These are phyloP conservation scores for Amanita muscaria DNA, from an alignment of 768 basidiomycete genomes.

Conservation along the genomic window DNA sequence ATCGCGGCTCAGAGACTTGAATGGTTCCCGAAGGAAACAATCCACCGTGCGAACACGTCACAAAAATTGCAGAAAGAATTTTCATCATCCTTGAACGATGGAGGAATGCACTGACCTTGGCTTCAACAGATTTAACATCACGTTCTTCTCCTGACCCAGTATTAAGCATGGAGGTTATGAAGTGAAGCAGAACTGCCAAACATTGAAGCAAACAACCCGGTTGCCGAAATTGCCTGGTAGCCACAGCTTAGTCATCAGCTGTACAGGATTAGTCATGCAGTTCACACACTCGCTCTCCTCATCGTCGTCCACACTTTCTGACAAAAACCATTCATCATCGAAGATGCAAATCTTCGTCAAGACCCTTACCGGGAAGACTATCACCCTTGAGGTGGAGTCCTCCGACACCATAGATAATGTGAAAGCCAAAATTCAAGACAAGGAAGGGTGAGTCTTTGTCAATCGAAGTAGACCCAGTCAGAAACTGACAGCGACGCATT, in stretches of 20 bases:
- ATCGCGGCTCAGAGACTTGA: conserved; percentile 62
- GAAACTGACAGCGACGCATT: neutral
- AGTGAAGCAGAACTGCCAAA: too few relatives aligned
- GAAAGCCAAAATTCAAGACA: conserved; percentile 63
- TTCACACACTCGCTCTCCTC: conserved; percentile 13
- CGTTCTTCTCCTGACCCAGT: too few relatives aligned
- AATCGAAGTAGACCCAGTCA: neutral
- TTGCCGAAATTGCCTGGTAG: too few relatives aligned
- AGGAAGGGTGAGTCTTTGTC: conserved; percentile 37
- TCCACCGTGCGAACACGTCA: conserved; percentile 58
- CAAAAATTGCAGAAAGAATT: conserved; percentile 29
- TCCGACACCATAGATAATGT: conserved; percentile 96
- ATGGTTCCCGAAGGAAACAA: conserved; percentile 67
- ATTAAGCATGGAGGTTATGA: too few relatives aligned
- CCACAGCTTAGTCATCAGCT: conserved; percentile 11
- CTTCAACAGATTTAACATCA: too few relatives aligned
- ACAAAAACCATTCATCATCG: neutral
- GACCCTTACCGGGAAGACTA: conserved; percentile 94
- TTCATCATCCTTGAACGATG: neutral
- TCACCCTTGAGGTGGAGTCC: conserved; percentile 98
- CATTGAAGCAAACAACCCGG: too few relatives aligned
- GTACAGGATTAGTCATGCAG: conserved; percentile 11
- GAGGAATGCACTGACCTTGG: too few relatives aligned
- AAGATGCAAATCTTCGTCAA: conserved; percentile 53
- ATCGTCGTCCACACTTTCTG: conserved; percentile 6